phyloP scores from a whole-genome alignment of 805 yeast species.

The Myxozyma lipomycoides region DNA sequence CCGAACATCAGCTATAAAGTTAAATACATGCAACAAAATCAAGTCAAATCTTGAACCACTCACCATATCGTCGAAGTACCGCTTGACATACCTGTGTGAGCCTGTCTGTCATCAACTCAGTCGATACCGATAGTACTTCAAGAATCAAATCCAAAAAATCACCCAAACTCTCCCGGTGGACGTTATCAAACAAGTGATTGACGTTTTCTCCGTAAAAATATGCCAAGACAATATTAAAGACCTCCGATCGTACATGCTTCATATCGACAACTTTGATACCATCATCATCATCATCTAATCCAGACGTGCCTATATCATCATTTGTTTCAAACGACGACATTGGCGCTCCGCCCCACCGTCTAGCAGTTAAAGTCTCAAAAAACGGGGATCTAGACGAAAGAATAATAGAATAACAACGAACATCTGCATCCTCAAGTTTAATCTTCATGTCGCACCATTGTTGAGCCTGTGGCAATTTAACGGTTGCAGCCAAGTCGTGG shows the following conservation, averaged over 20 bases:
- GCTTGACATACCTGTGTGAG: conserved; percentile 61
- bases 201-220: conserved; percentile 54
- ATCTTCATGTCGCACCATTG: conserved; percentile 44
- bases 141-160: conserved; percentile 53
- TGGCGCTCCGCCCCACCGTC: conserved; percentile 17
- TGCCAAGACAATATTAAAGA: conserved; percentile 49
- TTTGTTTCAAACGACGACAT: conserved; percentile 3
- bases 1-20: conserved; percentile 40
- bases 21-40: not conserved
- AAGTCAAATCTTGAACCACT: conserved; percentile 41
- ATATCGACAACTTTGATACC: conserved; percentile 38
- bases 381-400: conserved; percentile 54
- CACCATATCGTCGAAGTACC: conserved; percentile 45
- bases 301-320: not conserved
- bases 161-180: conserved; percentile 36
- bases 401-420: conserved; percentile 47
- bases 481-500: conserved; percentile 13
- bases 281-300: not conserved
- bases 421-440: conserved; percentile 41
- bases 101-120: conserved; percentile 57
- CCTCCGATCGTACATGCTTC: conserved; percentile 41
- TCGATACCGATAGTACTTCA: conserved; percentile 57
- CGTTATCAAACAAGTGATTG: conserved; percentile 37
- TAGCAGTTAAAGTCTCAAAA: conserved; percentile 52
- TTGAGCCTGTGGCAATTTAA: conserved; percentile 5